Conservation (phyloP, 116 monocot genomes). For the Trichopus zeylanicus region DNA sequence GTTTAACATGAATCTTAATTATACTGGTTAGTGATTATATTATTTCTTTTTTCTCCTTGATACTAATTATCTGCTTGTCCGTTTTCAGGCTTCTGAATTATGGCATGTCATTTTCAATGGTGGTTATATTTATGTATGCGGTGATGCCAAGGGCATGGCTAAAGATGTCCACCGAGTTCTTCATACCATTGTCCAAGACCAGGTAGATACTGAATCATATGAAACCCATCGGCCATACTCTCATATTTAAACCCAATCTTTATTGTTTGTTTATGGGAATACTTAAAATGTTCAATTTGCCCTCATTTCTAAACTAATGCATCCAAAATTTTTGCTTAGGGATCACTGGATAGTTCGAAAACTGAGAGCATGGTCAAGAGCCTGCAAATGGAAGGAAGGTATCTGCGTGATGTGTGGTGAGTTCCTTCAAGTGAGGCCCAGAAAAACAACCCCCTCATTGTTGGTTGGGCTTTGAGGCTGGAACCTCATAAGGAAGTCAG, state of each 20-base stretch:
- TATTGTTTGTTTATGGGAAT: too few species aligned
- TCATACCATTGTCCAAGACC: constrained; percentile 67
- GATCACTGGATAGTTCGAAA: constrained; percentile 63
- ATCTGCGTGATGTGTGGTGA: constrained; percentile 88
- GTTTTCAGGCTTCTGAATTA: constrained; percentile 34
- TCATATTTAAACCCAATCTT: too few species aligned
- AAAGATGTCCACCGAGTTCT: constrained; percentile 64
- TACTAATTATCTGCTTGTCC: too few species aligned
- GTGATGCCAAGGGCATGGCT: constrained; percentile 88
- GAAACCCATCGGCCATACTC: too few species aligned
- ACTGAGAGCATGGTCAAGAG: constrained; percentile 70
- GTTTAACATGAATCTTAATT: too few species aligned
- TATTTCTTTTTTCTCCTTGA: background rate
- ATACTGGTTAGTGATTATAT: background rate
- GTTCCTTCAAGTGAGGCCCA: background rate
- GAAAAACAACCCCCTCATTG: background rate
- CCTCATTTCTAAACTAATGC: background rate
- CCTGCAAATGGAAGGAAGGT: constrained; percentile 83
- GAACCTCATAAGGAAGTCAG: background rate
- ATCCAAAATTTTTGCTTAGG: constrained; percentile 24
- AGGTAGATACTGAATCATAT: constrained; percentile 22
- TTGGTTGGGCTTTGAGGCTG: background rate
- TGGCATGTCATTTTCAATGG: constrained; percentile 47
- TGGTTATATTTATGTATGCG: constrained; percentile 67
- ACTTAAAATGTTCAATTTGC: background rate